Evolutionary conservation across 345 rosid species (phyloP), one percentile per base, ranked within the genome.

Genomic region (Crucihimalaya himalaica): DNA sequence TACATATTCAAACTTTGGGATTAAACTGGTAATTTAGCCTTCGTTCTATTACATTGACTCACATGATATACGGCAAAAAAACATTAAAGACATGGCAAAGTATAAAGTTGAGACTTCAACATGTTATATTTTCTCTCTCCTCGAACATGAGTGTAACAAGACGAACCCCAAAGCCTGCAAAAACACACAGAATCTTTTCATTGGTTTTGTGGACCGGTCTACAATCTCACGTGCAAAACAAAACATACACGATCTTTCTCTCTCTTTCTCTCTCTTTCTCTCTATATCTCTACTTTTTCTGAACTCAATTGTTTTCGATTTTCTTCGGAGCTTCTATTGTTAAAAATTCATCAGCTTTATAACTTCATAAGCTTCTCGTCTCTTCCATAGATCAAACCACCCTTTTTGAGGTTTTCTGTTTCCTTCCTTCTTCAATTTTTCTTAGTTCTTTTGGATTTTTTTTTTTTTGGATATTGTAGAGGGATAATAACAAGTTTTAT

Each of bases 151-250:
- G 48, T 63, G 72, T 77, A 77, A 77, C 80, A 57, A 65, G 80
- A 71, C 80, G 72, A 63, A 77, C 55, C 25, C 56, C 62, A 71
- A 64, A 77, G 80, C 80, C 80, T 77, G 80, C 76, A 59, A 77
- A 71, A 71, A 77, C 72, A 71, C 66, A 71, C 77, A 77, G 77
- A 77, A 77, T 77, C 80, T 77, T 76, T 77, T 71, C 68, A 58
- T 59, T 65, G 77, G 56, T 67, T 77, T 64, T 65, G 80, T 72
- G 80, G 57, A 77, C 80, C 77, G 80, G 54, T 77, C 77, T 77
- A 64, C 34, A 48, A 59, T 77, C 77, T 77, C 80, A 77, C 80
- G 77, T 77, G 80, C 80, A 77, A 77, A 61, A 68, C 74, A 45
- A 50, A 70, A 66, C 68, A 65, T 58, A 77, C 48, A 65, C 50